A percentile compares a stretch with the other conserved stretches of the same genome.
Conservation (phyloP, 495 filamentous ascomycete species). For the Xylaria venustula region DNA sequence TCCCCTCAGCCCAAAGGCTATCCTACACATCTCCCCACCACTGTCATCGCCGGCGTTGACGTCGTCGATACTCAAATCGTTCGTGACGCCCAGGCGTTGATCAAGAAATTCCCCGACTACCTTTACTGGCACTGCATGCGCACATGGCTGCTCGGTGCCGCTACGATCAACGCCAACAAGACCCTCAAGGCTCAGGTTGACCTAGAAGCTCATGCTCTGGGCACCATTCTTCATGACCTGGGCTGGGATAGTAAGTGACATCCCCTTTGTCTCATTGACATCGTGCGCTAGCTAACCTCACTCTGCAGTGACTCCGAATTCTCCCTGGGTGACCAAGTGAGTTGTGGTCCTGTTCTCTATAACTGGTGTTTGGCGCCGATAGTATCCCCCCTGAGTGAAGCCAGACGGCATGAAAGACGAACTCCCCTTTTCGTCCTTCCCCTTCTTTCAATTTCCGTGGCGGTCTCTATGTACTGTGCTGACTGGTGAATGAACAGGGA, state of each 20-base stretch:
- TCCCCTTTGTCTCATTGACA: not conserved
- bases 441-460: not conserved
- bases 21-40: constrained; percentile 13
- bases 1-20: not conserved
- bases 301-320: constrained; percentile 15
- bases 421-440: no score
- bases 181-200: constrained; percentile 28
- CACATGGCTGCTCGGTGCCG: constrained; percentile 41
- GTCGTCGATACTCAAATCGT: constrained; percentile 27
- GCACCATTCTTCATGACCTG: constrained; percentile 33
- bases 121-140: constrained; percentile 50
- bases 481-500: constrained; percentile 21
- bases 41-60: constrained; percentile 21
- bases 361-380: no score
- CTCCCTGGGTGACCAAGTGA: constrained; percentile 14
- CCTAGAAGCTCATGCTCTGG: constrained; percentile 35
- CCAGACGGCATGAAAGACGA: no score
- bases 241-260: constrained; percentile 22
- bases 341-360: not conserved
- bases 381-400: no score
- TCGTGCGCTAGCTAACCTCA: not conserved
- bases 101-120: constrained; percentile 30
- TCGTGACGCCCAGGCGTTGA: constrained; percentile 35
- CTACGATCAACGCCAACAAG: constrained; percentile 35
- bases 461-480: not conserved